Percentiles rank a stretch among this genome's conserved stretches.
phyloP scores from a whole-genome alignment of 371 early-diverging fungal genomes.

The Syncephalastrum sp. region DNA sequence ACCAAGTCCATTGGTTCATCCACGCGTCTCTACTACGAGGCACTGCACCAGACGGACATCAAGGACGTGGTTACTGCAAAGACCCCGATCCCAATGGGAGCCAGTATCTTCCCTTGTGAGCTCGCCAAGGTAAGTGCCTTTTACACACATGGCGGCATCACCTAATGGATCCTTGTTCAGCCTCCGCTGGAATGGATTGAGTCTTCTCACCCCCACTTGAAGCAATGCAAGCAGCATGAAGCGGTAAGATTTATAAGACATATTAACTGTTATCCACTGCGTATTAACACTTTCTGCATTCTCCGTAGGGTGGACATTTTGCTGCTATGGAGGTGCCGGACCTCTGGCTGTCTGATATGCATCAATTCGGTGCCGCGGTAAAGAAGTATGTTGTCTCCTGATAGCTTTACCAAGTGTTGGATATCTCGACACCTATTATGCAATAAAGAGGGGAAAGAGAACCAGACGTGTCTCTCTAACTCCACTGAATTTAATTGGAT shows the following conservation, averaged over 20 bases:
- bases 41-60: slow-evolving; percentile 36
- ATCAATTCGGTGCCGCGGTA: slow-evolving; percentile 30
- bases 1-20: slow-evolving; percentile 66
- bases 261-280: background rate
- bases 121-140: slow-evolving; percentile 42
- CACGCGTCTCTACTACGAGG: slow-evolving; percentile 66
- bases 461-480: no score
- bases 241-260: slow-evolving; percentile 15
- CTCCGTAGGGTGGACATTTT: slow-evolving; percentile 66
- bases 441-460: no score
- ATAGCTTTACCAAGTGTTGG: no score
- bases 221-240: slow-evolving; percentile 28
- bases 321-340: slow-evolving; percentile 62
- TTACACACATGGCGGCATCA: background rate
- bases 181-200: slow-evolving; percentile 60
- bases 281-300: background rate
- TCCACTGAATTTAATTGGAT: no score
- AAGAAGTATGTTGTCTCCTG: background rate
- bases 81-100: slow-evolving; percentile 52
- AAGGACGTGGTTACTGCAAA: slow-evolving; percentile 29
- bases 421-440: no score
- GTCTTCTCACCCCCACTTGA: slow-evolving; percentile 21
- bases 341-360: slow-evolving; percentile 41
- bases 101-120: slow-evolving; percentile 60
- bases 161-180: slow-evolving; percentile 12